phyloP scores from a whole-genome alignment of 2,329 filamentous ascomycete species.

The Pseudocercospora macadamiae region DNA sequence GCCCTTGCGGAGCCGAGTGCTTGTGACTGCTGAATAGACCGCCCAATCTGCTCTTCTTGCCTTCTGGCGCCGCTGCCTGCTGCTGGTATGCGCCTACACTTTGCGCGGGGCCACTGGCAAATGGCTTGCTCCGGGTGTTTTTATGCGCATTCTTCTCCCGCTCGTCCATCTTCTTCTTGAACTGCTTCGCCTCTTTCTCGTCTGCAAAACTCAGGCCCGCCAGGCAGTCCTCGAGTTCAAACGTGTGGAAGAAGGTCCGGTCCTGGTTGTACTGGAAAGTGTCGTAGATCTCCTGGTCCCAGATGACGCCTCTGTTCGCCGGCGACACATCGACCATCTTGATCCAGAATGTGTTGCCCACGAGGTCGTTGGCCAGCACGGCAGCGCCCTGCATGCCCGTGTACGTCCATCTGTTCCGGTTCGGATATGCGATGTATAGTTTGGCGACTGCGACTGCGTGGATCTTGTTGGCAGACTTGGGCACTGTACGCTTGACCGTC shows the following conservation, averaged over 20 bases:
- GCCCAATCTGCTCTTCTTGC: slow-evolving; percentile 28
- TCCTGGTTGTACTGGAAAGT: slow-evolving; percentile 95
- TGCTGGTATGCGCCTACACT: slow-evolving; percentile 12
- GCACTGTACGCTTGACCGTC: slow-evolving; percentile 90
- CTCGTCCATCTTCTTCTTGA: slow-evolving; percentile 90
- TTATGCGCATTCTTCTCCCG: slow-evolving; percentile 16
- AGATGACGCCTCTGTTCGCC: slow-evolving; percentile 80
- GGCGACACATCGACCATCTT: slow-evolving; percentile 97
- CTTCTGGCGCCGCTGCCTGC: slow-evolving; percentile 18
- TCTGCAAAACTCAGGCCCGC: slow-evolving; percentile 95
- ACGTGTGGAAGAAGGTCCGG: slow-evolving; percentile 95
- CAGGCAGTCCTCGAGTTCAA: slow-evolving; percentile 90
- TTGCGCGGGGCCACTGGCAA: slow-evolving; percentile 32
- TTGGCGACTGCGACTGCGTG: slow-evolving; percentile 90
- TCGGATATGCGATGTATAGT: slow-evolving; percentile 90
- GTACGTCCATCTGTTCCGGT: slow-evolving; percentile 85
- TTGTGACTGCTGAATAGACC: slow-evolving; percentile 32
- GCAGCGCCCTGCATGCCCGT: slow-evolving; percentile 90
- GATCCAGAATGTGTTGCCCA: slow-evolving; percentile 95
- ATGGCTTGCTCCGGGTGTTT: slow-evolving; percentile 28
- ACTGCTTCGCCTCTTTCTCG: slow-evolving; percentile 95
- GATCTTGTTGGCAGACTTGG: slow-evolving; percentile 96
- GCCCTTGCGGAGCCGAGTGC: slow-evolving; percentile 37
- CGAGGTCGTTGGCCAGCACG: slow-evolving; percentile 89
- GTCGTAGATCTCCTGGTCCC: slow-evolving; percentile 98